Base-by-base conservation (phyloP, 1,284 basidiomycete genomes). In the Rhizopogon parksii region DNA sequence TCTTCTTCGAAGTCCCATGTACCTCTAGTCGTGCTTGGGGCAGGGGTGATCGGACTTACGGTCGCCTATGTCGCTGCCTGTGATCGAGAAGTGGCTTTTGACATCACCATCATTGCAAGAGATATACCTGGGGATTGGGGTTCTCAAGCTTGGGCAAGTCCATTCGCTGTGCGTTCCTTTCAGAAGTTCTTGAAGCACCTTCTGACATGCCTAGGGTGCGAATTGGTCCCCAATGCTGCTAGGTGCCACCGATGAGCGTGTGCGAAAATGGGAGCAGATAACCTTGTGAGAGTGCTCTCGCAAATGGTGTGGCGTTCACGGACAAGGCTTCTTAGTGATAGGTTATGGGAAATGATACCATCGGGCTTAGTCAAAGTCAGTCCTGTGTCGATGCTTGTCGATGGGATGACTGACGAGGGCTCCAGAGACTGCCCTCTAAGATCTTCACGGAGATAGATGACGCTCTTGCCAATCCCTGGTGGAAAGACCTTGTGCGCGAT, bases 201-300 rank as follows among this genome's bases (percentile, higher is more conserved):
- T 14, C n/a, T 27, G 51, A 32, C 51, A 39, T 30, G 35, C 1
- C 14, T 57, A 83, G 76, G 83, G 84, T 17, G 83, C 82, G 35
- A 82, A 83, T 63, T 86, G 82, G 82, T 76, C 77, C 14, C 80
- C 83, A 3, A 77, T 81, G 55, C 78, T 82, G 2, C 78, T 80
- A 52, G 73, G 69, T 7, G 60, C 63, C 19, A 68, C 64, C 37
- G 66, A 75, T 46, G 64, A 59, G 47, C 65, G 68, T 40, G 63
- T 64, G 15, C 60, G 68, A 40, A 58, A 63, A 30, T 72, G 72
- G 64, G 79, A 82, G 60, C 60, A 61, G 53, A 40, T 62, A 54
- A 70, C 75, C 24, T 76, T 75, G 77, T 79, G 55, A 65, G 75
- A 55, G 7, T 11, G 4, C 40, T 2, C 8, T 37, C 21, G 19